These are phyloP conservation scores for Neonectria ditissima DNA, from an alignment of 2,329 filamentous ascomycete species.

Conservation along the genomic window DNA sequence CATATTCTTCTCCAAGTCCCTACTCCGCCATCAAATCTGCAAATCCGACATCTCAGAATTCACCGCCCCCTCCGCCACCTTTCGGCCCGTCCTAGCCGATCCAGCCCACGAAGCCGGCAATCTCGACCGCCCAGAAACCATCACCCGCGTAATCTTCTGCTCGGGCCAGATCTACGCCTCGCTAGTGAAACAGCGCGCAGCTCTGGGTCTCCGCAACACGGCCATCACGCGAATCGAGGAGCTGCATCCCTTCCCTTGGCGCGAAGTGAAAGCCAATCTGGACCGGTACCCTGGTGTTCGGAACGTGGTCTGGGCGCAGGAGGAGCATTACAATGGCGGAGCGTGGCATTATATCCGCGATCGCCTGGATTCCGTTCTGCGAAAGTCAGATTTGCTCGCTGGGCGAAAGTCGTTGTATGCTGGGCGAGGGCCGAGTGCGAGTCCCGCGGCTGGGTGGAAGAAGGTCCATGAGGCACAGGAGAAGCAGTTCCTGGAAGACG, in stretches of 20 bases:
- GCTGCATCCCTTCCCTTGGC: constrained; percentile 44
- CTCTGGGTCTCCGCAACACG: constrained; percentile 21
- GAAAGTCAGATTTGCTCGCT: not conserved
- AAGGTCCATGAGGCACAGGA: constrained; percentile 30
- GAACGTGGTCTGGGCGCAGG: constrained; percentile 42
- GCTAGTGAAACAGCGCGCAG: constrained; percentile 28
- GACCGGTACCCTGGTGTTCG: constrained; percentile 36
- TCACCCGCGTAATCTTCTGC: constrained; percentile 93
- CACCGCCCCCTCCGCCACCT: constrained; percentile 82
- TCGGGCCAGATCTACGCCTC: constrained; percentile 85
- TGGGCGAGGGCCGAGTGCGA: constrained; percentile 30
- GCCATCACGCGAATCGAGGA: constrained; percentile 43
- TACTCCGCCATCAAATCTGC: constrained; percentile 91
- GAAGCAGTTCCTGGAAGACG: constrained; percentile 24
- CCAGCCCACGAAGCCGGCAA: constrained; percentile 79
- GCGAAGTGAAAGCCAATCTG: constrained; percentile 34
- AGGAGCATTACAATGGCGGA: constrained; percentile 44
- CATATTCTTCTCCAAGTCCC: constrained; percentile 97
- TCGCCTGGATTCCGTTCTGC: constrained; percentile 35
- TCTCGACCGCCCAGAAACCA: constrained; percentile 83
- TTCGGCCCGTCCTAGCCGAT: constrained; percentile 94
- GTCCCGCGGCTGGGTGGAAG: constrained; percentile 32
- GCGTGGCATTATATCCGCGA: constrained; percentile 42
- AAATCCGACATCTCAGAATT: constrained; percentile 92
- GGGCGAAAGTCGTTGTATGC: constrained; percentile 24